Conservation (phyloP, 1,284 basidiomycete genomes). For the Ustilago cynodontis region DNA sequence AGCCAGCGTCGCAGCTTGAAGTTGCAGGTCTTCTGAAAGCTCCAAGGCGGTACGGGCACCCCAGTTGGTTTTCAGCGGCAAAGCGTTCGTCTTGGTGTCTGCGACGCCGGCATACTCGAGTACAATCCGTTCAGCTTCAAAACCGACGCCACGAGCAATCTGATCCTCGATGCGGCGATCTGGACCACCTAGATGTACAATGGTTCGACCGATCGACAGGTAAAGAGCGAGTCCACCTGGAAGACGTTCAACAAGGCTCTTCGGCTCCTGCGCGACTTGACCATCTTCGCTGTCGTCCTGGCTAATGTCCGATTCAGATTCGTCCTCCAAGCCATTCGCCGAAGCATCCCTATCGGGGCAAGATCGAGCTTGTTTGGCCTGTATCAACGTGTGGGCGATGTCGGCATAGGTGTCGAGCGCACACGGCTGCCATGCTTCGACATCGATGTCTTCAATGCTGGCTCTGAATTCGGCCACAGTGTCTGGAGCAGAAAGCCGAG, state of each 20-base stretch:
- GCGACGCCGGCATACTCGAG: conserved; percentile 49
- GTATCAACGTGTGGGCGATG: conserved; percentile 21
- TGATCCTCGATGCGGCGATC: conserved; percentile 52
- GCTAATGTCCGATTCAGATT: background rate
- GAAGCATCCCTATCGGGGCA: background rate
- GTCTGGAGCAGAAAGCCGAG: conserved; percentile 26
- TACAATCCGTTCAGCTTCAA: conserved; percentile 56
- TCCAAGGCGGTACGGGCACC: conserved; percentile 56
- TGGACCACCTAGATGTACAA: conserved; percentile 55
- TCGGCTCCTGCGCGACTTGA: background rate
- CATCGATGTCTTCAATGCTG: conserved; percentile 57
- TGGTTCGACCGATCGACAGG: conserved; percentile 53
- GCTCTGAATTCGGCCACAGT: conserved; percentile 44
- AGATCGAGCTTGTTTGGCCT: conserved; percentile 3
- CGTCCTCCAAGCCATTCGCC: background rate
- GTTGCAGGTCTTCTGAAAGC: conserved; percentile 58
- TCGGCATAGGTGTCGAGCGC: conserved; percentile 45
- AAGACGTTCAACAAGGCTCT: conserved; percentile 51
- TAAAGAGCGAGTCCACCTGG: conserved; percentile 50
- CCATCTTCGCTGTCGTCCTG: background rate
- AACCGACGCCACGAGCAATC: conserved; percentile 58
- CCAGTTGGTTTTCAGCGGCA: conserved; percentile 40
- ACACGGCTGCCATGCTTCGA: conserved; percentile 58
- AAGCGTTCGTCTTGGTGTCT: conserved; percentile 37
- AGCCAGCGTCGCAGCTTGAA: conserved; percentile 50